These are phyloP conservation scores for Trichoderma semiorbis DNA, from an alignment of 2,329 filamentous ascomycete species.

Conservation along the genomic window DNA sequence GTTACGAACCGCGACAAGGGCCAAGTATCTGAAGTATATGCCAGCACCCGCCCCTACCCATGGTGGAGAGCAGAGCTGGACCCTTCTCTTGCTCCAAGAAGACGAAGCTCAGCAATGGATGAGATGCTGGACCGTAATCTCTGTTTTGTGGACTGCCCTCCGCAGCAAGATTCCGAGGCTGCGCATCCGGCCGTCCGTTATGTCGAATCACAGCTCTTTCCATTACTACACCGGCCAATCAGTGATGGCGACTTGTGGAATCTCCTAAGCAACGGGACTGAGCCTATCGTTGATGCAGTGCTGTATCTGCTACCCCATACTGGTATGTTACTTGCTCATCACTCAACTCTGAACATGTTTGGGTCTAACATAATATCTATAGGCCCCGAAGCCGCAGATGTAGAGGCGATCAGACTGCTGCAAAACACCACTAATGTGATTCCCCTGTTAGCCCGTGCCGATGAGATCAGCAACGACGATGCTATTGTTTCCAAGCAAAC, in stretches of 20 bases:
- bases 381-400: constrained; percentile 46
- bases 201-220: constrained; percentile 52
- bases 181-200: constrained; percentile 64
- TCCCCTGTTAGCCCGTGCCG: constrained; percentile 74
- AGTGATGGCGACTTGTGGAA: constrained; percentile 71
- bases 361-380: constrained; percentile 18
- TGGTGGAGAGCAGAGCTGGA: constrained; percentile 85
- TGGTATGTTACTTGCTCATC: constrained; percentile 46
- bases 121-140: constrained; percentile 84
- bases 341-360: background rate
- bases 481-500: constrained; percentile 57
- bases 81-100: constrained; percentile 50
- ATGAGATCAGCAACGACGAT: constrained; percentile 60
- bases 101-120: constrained; percentile 65
- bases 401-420: constrained; percentile 68
- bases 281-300: constrained; percentile 78
- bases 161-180: constrained; percentile 41
- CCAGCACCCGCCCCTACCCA: constrained; percentile 80
- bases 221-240: constrained; percentile 48
- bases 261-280: constrained; percentile 76
- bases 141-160: constrained; percentile 86
- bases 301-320: constrained; percentile 73
- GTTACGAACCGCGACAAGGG: constrained; percentile 36
- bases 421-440: constrained; percentile 77
- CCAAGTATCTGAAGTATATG: constrained; percentile 64